phyloP scores from a whole-genome alignment of 306 rosid genomes.

The Acmispon strigosus region DNA sequence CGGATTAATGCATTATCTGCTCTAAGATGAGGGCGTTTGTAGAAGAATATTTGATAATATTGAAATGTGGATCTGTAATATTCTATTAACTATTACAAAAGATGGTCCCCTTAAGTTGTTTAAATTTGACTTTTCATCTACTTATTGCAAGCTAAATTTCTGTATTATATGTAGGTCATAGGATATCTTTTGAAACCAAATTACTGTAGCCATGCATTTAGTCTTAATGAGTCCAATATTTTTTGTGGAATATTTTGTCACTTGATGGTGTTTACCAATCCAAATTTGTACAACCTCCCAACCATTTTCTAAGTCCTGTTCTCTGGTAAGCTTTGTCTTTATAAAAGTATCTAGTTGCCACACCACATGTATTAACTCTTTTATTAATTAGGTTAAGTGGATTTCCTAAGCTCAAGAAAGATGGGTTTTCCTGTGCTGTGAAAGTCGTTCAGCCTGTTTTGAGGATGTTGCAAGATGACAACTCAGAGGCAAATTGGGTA shows the following conservation, averaged over 20 bases:
- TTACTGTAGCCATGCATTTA: not conserved
- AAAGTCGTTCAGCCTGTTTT: constrained; percentile 72
- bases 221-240: not conserved
- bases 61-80: not conserved
- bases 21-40: not conserved
- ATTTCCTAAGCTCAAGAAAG: constrained; percentile 61
- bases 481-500: constrained; percentile 69
- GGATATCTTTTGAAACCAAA: not conserved
- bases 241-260: not conserved
- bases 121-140: not conserved
- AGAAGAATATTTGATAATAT: not conserved
- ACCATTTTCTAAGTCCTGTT: not conserved
- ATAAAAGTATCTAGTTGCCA: not conserved
- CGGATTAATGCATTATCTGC: not conserved
- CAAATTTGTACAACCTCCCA: not conserved
- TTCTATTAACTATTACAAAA: not conserved
- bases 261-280: constrained; percentile 4
- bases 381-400: constrained; percentile 49
- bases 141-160: not conserved
- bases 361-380: constrained; percentile 3
- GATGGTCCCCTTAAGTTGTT: not conserved
- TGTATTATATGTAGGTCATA: not conserved
- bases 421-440: constrained; percentile 57
- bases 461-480: constrained; percentile 59
- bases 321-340: not conserved